Evolutionary conservation across 108 stramenopile species (phyloP).

Genomic region (Phaeodactylum tricornutum): DNA sequence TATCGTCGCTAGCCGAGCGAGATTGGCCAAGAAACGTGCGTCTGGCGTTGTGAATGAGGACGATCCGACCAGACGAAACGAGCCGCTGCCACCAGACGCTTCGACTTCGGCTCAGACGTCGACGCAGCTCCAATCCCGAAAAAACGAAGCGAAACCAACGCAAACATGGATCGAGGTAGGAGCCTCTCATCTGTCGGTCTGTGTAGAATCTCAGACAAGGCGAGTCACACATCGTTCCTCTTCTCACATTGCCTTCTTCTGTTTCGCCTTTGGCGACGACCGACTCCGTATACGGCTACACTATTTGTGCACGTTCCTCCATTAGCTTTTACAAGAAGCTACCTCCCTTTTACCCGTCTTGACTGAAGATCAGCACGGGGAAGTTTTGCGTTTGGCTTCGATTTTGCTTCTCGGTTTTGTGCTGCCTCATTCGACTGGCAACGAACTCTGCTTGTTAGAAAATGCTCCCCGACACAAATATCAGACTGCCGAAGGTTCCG

Average conservation of each 20-base stretch:
- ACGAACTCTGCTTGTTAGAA: conserved; percentile 20
- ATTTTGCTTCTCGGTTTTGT: conserved; percentile 35
- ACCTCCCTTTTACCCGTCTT: conserved; percentile 16
- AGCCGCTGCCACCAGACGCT: neutral
- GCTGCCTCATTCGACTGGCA: conserved; percentile 37
- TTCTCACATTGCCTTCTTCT: neutral
- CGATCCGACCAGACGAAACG: neutral
- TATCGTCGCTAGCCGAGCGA: conserved; percentile 9
- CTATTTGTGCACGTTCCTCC: neutral
- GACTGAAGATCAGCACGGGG: conserved; percentile 36
- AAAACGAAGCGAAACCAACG: neutral
- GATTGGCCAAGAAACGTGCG: neutral
- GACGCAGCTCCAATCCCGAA: neutral
- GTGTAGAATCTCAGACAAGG: neutral
- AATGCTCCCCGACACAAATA: neutral
- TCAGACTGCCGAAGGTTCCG: neutral
- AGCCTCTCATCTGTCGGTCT: neutral
- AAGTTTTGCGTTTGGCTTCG: conserved; percentile 18
- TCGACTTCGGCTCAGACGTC: neutral
- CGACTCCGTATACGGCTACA: neutral
- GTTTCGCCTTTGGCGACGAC: too few species aligned
- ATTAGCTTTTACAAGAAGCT: conserved; percentile 30
- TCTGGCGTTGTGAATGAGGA: neutral
- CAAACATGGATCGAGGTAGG: conserved; percentile 6
- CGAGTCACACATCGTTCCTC: neutral